phyloP scores from a whole-genome alignment of 805 yeast genomes.

The Starmerella stigmatis region DNA sequence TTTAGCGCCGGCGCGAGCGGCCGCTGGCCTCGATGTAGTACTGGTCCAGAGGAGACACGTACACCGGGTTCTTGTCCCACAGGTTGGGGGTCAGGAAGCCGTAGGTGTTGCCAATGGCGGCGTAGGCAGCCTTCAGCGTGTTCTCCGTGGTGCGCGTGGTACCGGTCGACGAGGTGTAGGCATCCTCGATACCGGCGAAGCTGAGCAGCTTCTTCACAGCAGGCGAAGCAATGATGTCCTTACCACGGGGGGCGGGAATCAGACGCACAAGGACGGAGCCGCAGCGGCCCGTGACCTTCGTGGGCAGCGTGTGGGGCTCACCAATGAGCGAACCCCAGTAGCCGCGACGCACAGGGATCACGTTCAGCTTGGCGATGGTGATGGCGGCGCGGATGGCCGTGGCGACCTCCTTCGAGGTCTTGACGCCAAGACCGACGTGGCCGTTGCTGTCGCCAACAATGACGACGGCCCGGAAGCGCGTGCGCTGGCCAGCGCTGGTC shows the following conservation, averaged over 20 bases:
- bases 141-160: constrained; percentile 99
- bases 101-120: constrained; percentile 99
- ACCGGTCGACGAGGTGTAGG: constrained; percentile 97
- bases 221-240: constrained; percentile 99
- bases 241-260: constrained; percentile 99
- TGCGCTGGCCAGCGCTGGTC: constrained; percentile 99
- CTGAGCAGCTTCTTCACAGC: constrained; percentile 98
- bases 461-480: constrained; percentile 99
- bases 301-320: constrained; percentile 97
- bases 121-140: constrained; percentile 99
- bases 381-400: constrained; percentile 99
- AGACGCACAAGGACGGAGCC: constrained; percentile 97
- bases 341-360: constrained; percentile 99
- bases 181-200: constrained; percentile 99
- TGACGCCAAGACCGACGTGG: constrained; percentile 99
- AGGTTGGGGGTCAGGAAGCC: constrained; percentile 99
- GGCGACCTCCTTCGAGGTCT: constrained; percentile 99
- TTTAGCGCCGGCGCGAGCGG: constrained; percentile 25
- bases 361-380: constrained; percentile 95
- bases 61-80: constrained; percentile 80
- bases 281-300: constrained; percentile 99
- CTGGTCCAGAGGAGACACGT: constrained; percentile 88
- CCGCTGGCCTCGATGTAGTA: constrained; percentile 39
- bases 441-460: constrained; percentile 99
- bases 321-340: constrained; percentile 99